Evolutionary conservation across 768 basidiomycete species (phyloP).

Genomic region (Omphalotus guepiniiformis): DNA sequence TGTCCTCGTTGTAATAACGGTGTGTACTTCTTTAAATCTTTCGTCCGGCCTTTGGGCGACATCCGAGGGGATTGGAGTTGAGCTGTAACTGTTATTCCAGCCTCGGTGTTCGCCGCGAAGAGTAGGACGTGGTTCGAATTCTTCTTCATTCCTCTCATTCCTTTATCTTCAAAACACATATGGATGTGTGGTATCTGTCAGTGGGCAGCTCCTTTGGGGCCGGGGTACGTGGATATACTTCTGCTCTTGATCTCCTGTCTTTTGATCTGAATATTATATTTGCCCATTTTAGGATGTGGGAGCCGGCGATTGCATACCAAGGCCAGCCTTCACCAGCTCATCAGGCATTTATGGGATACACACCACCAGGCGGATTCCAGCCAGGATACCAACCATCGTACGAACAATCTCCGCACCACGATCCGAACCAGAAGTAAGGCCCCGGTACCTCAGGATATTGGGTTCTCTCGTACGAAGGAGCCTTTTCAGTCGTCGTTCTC

Average conservation of each 20-base stretch:
- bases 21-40: background rate
- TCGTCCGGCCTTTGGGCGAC: no score
- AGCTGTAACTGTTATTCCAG: conserved; percentile 1
- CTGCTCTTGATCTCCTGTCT: background rate
- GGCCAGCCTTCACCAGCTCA: background rate
- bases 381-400: conserved; percentile 9
- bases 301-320: conserved; percentile 9
- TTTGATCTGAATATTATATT: background rate
- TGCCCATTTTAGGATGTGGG: background rate
- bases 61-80: no score
- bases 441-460: no score
- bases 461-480: no score
- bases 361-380: background rate
- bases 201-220: conserved; percentile 7
- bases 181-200: conserved; percentile 16
- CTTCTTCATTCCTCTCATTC: conserved; percentile 15
- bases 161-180: conserved; percentile 13
- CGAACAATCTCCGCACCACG: background rate
- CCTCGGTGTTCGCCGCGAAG: conserved; percentile 14
- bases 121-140: conserved; percentile 16
- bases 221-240: conserved; percentile 7
- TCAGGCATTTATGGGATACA: no score
- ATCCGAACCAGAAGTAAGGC: conserved; percentile 6
- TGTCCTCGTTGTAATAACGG: conserved; percentile 12
- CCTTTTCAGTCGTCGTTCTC: no score